Conservation (phyloP, 768 basidiomycete species). For the Leucosporidium yakuticum region DNA sequence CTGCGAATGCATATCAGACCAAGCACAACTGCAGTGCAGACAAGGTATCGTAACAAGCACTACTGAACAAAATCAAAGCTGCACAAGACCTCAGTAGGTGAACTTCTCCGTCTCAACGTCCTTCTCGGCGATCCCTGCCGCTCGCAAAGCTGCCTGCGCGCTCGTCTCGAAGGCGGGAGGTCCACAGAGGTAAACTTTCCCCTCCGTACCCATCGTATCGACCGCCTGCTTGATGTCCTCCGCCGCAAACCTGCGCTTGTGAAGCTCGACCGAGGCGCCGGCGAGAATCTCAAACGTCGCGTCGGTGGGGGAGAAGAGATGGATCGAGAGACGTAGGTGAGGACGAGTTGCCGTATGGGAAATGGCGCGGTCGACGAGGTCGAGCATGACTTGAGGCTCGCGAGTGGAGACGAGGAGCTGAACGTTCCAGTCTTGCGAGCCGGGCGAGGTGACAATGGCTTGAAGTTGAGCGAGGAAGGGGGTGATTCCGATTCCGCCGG, state of each 20-base stretch:
- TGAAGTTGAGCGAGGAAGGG: conserved; percentile 9
- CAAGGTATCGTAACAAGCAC: too few relatives aligned
- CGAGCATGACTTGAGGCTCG: not conserved
- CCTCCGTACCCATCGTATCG: not conserved
- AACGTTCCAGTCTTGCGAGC: not conserved
- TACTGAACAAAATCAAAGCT: too few relatives aligned
- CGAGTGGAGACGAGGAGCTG: not conserved
- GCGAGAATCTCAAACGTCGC: too few relatives aligned
- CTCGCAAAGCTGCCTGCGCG: not conserved
- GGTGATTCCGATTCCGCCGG: conserved; percentile 24
- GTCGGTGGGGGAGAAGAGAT: not conserved
- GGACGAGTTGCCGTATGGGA: too few relatives aligned
- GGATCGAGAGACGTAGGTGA: not conserved
- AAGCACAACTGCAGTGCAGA: too few relatives aligned
- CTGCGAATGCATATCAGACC: too few relatives aligned
- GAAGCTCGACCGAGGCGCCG: too few relatives aligned
- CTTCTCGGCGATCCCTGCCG: not conserved
- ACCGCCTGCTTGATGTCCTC: not conserved
- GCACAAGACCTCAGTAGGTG: not conserved
- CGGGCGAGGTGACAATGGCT: not conserved
- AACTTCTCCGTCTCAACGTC: not conserved
- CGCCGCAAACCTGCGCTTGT: not conserved
- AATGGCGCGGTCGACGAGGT: not conserved
- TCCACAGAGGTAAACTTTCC: not conserved
- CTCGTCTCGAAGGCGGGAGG: not conserved